Evolutionary conservation across 768 basidiomycete species (phyloP).

Genomic region (Chalciporus pseudorubinellus): DNA sequence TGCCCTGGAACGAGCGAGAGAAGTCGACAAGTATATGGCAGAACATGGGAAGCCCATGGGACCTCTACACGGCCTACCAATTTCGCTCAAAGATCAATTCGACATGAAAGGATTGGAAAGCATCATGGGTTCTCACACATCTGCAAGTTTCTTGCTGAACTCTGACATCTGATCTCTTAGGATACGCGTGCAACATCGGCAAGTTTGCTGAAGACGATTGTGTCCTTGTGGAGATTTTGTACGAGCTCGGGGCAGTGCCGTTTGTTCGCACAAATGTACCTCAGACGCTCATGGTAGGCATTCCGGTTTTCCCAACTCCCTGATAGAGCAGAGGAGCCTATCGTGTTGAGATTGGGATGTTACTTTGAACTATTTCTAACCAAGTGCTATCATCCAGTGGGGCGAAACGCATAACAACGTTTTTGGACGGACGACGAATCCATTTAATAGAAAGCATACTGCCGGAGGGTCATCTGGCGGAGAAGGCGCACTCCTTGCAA

Average conservation of each 20-base stretch:
- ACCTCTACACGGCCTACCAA: conserved; percentile 49
- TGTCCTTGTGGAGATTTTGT: conserved; percentile 63
- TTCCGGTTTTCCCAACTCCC: background rate
- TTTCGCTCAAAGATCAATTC: conserved; percentile 47
- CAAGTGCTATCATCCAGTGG: conserved; percentile 45
- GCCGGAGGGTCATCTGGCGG: conserved; percentile 85
- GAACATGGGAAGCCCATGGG: conserved; percentile 31
- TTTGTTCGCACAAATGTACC: conserved; percentile 77
- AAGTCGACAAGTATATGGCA: conserved; percentile 23
- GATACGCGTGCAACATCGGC: conserved; percentile 53
- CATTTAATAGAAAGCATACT: conserved; percentile 69
- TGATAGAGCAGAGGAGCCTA: background rate
- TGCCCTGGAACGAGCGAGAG: conserved; percentile 24
- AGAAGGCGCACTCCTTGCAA: conserved; percentile 72
- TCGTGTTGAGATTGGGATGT: background rate
- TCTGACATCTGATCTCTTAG: conserved; percentile 35
- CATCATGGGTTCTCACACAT: conserved; percentile 41
- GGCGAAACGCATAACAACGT: conserved; percentile 77
- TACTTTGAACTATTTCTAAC: background rate
- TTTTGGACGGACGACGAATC: conserved; percentile 79
- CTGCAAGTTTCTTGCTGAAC: background rate
- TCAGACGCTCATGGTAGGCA: conserved; percentile 68
- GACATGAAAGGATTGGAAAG: conserved; percentile 62
- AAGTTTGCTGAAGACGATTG: conserved; percentile 57
- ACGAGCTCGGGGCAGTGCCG: conserved; percentile 64